A percentile compares a stretch with the other conserved stretches of the same genome.
These are phyloP conservation scores for Mangifera indica DNA, from an alignment of 345 rosid genomes.

Conservation along the genomic window DNA sequence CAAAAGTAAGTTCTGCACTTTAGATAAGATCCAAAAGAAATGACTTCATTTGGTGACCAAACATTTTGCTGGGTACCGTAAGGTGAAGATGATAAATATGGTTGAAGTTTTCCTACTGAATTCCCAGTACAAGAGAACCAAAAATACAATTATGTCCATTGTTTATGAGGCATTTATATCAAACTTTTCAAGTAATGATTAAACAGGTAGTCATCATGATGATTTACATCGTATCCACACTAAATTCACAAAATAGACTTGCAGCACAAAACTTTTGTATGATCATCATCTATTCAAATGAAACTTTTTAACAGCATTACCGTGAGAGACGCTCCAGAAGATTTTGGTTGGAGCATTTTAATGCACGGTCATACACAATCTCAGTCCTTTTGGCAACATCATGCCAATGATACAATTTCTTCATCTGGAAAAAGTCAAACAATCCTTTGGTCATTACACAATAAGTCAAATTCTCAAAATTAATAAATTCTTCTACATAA, in stretches of 20 bases:
- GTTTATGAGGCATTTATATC: background rate
- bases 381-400: constrained; percentile 95
- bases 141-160: background rate
- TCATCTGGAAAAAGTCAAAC: constrained; percentile 45
- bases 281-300: background rate
- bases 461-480: background rate
- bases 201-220: background rate
- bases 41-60: background rate
- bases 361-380: constrained; percentile 77
- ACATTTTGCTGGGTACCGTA: background rate
- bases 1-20: too few relatives aligned
- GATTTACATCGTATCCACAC: background rate
- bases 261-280: background rate
- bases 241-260: background rate
- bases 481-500: background rate
- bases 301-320: constrained; percentile 35
- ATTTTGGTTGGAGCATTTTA: constrained; percentile 62
- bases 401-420: constrained; percentile 86
- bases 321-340: constrained; percentile 61
- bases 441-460: constrained; percentile 2
- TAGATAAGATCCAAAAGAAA: background rate
- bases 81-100: background rate
- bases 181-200: background rate
- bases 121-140: background rate
- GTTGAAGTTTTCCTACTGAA: background rate